phyloP scores from a whole-genome alignment of 2,329 filamentous ascomycete genomes.

The Dactylellina drechsleri region DNA sequence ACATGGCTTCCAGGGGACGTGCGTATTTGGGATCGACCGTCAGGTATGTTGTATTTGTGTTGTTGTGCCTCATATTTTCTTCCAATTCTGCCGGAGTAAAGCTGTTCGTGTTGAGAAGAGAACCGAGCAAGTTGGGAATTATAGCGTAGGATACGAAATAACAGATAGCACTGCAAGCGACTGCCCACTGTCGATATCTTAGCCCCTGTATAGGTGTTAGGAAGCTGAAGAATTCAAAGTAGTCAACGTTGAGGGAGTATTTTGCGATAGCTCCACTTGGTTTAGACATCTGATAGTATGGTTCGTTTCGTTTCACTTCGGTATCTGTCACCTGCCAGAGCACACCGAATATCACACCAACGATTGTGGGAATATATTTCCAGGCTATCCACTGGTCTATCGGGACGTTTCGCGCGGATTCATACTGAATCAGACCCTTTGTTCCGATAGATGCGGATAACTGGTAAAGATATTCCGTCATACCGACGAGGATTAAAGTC shows the following conservation, averaged over 20 bases:
- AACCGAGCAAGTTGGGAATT: constrained; percentile 73
- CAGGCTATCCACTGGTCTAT: constrained; percentile 69
- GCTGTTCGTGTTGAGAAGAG: constrained; percentile 39
- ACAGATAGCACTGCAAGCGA: constrained; percentile 73
- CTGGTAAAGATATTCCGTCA: constrained; percentile 69
- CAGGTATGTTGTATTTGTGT: constrained; percentile 33
- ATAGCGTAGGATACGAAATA: constrained; percentile 74
- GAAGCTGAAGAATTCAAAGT: constrained; percentile 75
- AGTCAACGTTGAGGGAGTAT: constrained; percentile 78
- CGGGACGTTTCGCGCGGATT: constrained; percentile 66
- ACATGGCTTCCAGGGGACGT: constrained; percentile 69
- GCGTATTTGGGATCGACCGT: constrained; percentile 68
- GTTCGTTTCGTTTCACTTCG: constrained; percentile 74
- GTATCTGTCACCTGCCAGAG: constrained; percentile 75
- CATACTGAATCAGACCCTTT: constrained; percentile 66
- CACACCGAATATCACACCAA: constrained; percentile 72
- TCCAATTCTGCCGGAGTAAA: constrained; percentile 10
- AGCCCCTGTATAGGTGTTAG: constrained; percentile 73
- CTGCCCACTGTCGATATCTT: constrained; percentile 73
- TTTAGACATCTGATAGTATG: constrained; percentile 72
- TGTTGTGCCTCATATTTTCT: neutral
- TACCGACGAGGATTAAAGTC: constrained; percentile 67
- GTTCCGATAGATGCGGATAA: constrained; percentile 61
- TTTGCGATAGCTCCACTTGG: constrained; percentile 71
- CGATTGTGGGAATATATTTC: constrained; percentile 72